phyloP scores from a whole-genome alignment of 441 rosid genomes.

The California macrophylla region DNA sequence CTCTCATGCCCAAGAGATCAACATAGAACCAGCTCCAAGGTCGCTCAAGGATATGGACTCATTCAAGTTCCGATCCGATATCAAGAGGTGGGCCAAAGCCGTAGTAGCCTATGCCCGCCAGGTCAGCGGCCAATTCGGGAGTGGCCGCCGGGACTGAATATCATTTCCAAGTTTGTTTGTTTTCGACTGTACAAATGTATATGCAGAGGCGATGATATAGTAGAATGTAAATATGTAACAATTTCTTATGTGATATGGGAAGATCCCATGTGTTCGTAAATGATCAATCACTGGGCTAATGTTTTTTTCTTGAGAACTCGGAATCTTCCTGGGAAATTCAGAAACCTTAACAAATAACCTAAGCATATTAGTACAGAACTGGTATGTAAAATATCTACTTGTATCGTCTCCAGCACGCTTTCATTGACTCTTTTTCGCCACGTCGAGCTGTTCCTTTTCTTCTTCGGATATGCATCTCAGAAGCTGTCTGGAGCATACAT shows the following conservation, averaged over 20 bases:
- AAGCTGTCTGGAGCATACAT: conserved; percentile 62
- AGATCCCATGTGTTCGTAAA: background rate
- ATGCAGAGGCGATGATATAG: no score
- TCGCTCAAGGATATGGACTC: conserved; percentile 50
- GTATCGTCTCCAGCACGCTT: background rate
- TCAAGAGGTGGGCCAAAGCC: conserved; percentile 71
- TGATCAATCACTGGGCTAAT: no score
- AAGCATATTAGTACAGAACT: background rate
- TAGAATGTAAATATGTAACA: background rate
- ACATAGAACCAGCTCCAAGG: background rate
- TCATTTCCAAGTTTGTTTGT: no score
- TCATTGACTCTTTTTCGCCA: background rate
- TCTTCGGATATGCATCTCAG: conserved; percentile 48
- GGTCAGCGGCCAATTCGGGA: conserved; percentile 45
- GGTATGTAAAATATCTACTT: background rate
- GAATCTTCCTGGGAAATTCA: background rate
- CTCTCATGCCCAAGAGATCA: background rate
- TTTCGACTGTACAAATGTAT: no score
- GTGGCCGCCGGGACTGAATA: conserved; percentile 18
- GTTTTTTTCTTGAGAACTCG: no score
- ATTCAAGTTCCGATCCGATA: conserved; percentile 50
- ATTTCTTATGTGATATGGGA: no score
- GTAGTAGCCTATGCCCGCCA: conserved; percentile 70
- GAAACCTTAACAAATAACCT: background rate
- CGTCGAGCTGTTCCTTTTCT: conserved; percentile 14